A percentile compares a stretch with the other conserved stretches of the same genome.
Conservation (phyloP, 2,329 filamentous ascomycete genomes). For the Rutstroemia sydowiana region DNA sequence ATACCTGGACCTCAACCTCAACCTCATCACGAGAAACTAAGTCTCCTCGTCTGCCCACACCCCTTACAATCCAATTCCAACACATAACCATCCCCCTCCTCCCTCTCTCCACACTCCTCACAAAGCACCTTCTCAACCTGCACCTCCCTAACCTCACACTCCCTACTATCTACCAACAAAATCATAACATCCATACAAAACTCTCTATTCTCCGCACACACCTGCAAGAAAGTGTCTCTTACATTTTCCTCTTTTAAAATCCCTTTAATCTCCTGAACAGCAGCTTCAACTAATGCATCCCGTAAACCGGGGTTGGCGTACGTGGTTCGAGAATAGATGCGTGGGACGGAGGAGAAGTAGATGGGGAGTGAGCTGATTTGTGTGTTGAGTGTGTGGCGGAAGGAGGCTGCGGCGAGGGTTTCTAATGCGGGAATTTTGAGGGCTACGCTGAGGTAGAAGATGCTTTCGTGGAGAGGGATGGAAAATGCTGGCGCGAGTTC, state of each 20-base stretch:
- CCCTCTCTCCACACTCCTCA: slow-evolving; percentile 18
- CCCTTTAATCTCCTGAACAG: slow-evolving; percentile 13
- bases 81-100: slow-evolving; percentile 13
- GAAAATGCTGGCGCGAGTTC: background rate
- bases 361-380: slow-evolving; percentile 8
- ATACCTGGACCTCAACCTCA: background rate
- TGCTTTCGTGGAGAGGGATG: slow-evolving; percentile 12
- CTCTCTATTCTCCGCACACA: slow-evolving; percentile 12
- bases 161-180: slow-evolving; percentile 3
- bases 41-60: slow-evolving; percentile 23
- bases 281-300: slow-evolving; percentile 15
- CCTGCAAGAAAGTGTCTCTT: slow-evolving; percentile 8
- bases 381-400: slow-evolving; percentile 11
- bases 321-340: slow-evolving; percentile 12
- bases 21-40: slow-evolving; percentile 18
- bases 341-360: slow-evolving; percentile 9
- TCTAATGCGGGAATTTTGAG: slow-evolving; percentile 13
- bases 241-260: slow-evolving; percentile 11
- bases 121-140: slow-evolving; percentile 13
- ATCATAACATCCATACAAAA: slow-evolving; percentile 18
- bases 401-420: slow-evolving; percentile 10
- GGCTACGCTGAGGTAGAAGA: slow-evolving; percentile 16
- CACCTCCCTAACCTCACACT: background rate
- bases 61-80: slow-evolving; percentile 12
- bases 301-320: slow-evolving; percentile 8